phyloP scores from a whole-genome alignment of 441 rosid species.

The Brassica hybrid region DNA sequence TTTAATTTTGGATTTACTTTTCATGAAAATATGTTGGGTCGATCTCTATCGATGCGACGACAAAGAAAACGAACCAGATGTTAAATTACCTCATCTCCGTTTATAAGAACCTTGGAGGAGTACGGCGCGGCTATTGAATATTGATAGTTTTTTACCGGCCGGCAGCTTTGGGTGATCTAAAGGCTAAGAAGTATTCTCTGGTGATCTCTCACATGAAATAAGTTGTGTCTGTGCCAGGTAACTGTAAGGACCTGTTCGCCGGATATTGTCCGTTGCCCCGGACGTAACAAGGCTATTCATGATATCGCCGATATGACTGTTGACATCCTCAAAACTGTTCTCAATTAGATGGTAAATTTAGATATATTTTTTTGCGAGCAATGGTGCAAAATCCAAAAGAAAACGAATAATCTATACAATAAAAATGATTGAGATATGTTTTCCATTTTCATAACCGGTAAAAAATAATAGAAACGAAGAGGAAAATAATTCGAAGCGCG shows the following conservation, averaged over 20 bases:
- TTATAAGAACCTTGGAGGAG: background rate
- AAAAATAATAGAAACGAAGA: too few species aligned
- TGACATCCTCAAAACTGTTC: slow-evolving; percentile 31
- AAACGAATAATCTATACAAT: background rate
- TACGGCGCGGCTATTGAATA: slow-evolving; percentile 1
- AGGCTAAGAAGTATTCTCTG: slow-evolving; percentile 15
- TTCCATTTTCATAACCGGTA: too few species aligned
- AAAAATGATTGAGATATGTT: too few species aligned
- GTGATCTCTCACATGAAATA: slow-evolving; percentile 1
- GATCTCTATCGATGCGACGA: slow-evolving; percentile 29
- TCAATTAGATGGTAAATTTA: background rate
- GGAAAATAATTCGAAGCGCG: too few species aligned
- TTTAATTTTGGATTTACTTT: background rate
- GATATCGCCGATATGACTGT: slow-evolving; percentile 36
- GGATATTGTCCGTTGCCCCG: slow-evolving; percentile 6
- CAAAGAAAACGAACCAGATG: slow-evolving; percentile 23
- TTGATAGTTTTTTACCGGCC: slow-evolving; percentile 29
- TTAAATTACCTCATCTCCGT: background rate
- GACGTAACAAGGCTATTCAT: slow-evolving; percentile 25
- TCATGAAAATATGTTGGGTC: slow-evolving; percentile 14
- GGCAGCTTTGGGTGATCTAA: slow-evolving; percentile 11
- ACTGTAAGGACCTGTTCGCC: slow-evolving; percentile 26
- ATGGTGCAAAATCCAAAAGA: background rate
- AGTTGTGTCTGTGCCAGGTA: background rate
- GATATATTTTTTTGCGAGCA: background rate